Evolutionary conservation across 495 filamentous ascomycete genomes (phyloP), one percentile per base, ranked within the genome.

Genomic region (Penicillium bialowiezense): DNA sequence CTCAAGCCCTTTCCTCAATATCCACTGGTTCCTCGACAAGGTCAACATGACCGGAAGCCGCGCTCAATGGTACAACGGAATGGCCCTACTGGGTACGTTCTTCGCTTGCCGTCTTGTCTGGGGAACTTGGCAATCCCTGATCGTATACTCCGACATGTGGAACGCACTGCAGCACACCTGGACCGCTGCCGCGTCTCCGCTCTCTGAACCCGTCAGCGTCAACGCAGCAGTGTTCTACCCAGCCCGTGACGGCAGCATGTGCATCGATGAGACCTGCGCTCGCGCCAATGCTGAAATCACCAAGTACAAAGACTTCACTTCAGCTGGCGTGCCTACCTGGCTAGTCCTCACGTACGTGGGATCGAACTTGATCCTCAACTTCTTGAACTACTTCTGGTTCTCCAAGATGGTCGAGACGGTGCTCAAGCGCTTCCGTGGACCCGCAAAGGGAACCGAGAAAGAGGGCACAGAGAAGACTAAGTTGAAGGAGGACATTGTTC

Each of bases 1-100:
- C 47, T 96, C 90, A 44, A 87, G 83, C 56, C 90, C 90, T 12
- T 92, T 95, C 74, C 84, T 95, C 60, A 95, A 96, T 67, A 88
- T 97, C 70, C 93, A 99, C 78, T 99, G 93, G 93, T 97, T 99
- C 80, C 91, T 87, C 63, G 93, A 99, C 75, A 99, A 99, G 73
- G 77, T 97, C 59, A 83, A 88, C 65, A 86, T 96, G 79, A 99
- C 95, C 18, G 93, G 93, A 42, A 87, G 87, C 51, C 76, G 67
- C 13, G 53, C 79, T 37, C 91, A 97, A 69, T 84, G 92, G 58
- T 88, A 91, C 69, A 97, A 97, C 66, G 91, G 91, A 58, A 82
- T 92, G 64, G 55, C 78, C 50, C 62, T 74, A 3, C 70, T 74
- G 39, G 59, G 48, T 32, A 84, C 81, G 38, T 99, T 99, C 75